These are phyloP conservation scores for Zymoseptoria pseudotritici DNA, from an alignment of 2,329 filamentous ascomycete genomes.

Conservation along the genomic window DNA sequence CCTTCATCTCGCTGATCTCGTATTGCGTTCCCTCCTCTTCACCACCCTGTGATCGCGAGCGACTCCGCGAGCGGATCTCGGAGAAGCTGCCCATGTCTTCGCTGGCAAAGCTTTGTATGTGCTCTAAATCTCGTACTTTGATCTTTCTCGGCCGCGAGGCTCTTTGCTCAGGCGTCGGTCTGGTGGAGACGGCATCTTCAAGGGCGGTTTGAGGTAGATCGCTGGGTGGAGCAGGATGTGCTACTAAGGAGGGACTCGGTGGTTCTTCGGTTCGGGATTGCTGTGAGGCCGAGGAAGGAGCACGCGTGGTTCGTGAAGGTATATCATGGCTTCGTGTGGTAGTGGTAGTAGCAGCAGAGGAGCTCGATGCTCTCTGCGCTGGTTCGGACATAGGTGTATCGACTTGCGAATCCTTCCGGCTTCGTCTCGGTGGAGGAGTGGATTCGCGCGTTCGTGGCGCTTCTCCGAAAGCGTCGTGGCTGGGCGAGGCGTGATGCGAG, in stretches of 20 bases:
- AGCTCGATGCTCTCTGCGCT: slow-evolving; percentile 26
- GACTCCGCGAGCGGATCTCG: slow-evolving; percentile 36
- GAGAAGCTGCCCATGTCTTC: slow-evolving; percentile 60
- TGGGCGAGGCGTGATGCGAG: slow-evolving; percentile 19
- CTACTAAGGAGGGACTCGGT: slow-evolving; percentile 20
- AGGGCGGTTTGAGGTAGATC: neutral
- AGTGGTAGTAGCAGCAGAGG: slow-evolving; percentile 14
- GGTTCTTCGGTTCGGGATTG: slow-evolving; percentile 11
- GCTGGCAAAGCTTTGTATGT: slow-evolving; percentile 81
- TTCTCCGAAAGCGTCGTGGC: slow-evolving; percentile 14
- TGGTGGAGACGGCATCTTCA: slow-evolving; percentile 6
- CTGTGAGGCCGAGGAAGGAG: slow-evolving; percentile 12
- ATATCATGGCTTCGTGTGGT: slow-evolving; percentile 8
- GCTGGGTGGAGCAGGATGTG: slow-evolving; percentile 25
- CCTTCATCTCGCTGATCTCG: slow-evolving; percentile 96
- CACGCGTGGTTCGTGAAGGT: slow-evolving; percentile 10
- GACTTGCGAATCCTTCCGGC: slow-evolving; percentile 20
- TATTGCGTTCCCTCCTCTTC: slow-evolving; percentile 58
- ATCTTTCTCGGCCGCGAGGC: slow-evolving; percentile 52
- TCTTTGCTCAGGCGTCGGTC: slow-evolving; percentile 25
- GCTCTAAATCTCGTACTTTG: slow-evolving; percentile 78
- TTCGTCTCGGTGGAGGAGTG: slow-evolving; percentile 18
- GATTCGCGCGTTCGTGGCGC: slow-evolving; percentile 10
- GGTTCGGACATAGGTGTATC: slow-evolving; percentile 25
- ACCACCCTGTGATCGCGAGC: slow-evolving; percentile 36